Base-by-base conservation (phyloP, 345 rosid genomes). In the Heritiera littoralis region DNA sequence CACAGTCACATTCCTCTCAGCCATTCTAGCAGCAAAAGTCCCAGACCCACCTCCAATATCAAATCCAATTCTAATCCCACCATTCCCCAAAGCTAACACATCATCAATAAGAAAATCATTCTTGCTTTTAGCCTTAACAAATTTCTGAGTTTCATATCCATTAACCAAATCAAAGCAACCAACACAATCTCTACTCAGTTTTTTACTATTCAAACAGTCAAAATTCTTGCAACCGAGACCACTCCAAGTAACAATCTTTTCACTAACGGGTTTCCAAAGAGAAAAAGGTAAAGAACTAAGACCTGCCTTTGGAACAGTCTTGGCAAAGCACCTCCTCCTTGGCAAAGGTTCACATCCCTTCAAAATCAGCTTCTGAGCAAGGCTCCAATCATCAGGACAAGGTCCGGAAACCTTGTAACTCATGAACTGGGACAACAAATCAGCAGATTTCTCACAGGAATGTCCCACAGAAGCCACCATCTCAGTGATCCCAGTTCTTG, bases 381-480 rank as follows among this genome's bases (percentile, higher is more conserved):
- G 90, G 75, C 93, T 91, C 97, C 93, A 92, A 69, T 91, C 97
- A 78, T 90, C 95, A 20, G 90, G 97, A 83, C 95, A 92, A 67
- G 89, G 85, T 2, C 89, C 97, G 3, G 84, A 83, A 35, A 80
- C 86, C 86, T 87, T 93, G 86, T 95, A 95, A 43, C 75, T 80
- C 99, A 92, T 94, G 83, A 86, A 92, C 75, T 88, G 97, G 78
- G 96, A 87, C 80, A 95, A 80, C 85, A 95, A 84, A 84, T 91
- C 98, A 20, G 90, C 54, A 65, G 97, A 94, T 84, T 88, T 94
- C 70, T 91, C 94, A 63, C 99, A 96, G 5, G 90, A 80, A 75
- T 96, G 99, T 5, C 97, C 98, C 18, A 96, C 98, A 23, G 98
- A 91, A 5, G 98, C 91, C 38, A 96, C 98, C 97, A 96, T 94